Evolutionary conservation across 208 protist species (phyloP).

Genomic region (Leishmania martiniquensis): DNA sequence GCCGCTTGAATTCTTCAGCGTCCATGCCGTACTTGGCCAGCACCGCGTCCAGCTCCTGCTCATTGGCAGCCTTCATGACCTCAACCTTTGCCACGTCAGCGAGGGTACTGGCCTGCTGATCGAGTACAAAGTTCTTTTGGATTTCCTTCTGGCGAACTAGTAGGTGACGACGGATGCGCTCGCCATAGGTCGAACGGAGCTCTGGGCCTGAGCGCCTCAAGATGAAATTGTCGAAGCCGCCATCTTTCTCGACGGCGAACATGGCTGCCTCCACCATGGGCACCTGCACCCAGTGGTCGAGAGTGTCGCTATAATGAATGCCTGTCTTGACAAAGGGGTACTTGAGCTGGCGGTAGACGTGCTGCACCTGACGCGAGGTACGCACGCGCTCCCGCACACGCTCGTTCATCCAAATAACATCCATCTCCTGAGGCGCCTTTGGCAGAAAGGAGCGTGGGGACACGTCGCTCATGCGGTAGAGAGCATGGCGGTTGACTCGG

Average conservation of each 20-base stretch:
- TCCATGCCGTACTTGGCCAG: slow-evolving; percentile 86
- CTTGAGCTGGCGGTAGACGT: slow-evolving; percentile 91
- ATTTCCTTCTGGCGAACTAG: slow-evolving; percentile 91
- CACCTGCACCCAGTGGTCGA: slow-evolving; percentile 93
- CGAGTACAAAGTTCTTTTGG: slow-evolving; percentile 91
- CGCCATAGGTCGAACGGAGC: slow-evolving; percentile 89
- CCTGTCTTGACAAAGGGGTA: slow-evolving; percentile 91
- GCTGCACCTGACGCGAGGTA: slow-evolving; percentile 87
- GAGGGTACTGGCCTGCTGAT: slow-evolving; percentile 75
- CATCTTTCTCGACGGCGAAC: slow-evolving; percentile 88
- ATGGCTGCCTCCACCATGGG: slow-evolving; percentile 92
- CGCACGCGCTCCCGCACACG: slow-evolving; percentile 87
- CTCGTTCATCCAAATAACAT: slow-evolving; percentile 93
- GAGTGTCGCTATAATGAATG: slow-evolving; percentile 86
- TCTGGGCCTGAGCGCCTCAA: slow-evolving; percentile 76
- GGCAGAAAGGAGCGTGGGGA: slow-evolving; percentile 74
- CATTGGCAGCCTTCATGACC: slow-evolving; percentile 39
- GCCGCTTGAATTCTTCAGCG: slow-evolving; percentile 60
- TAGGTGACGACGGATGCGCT: slow-evolving; percentile 87
- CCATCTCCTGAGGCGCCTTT: slow-evolving; percentile 85
- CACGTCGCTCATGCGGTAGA: slow-evolving; percentile 90
- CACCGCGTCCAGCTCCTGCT: slow-evolving; percentile 55
- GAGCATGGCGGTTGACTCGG: slow-evolving; percentile 77
- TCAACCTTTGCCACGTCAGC: slow-evolving; percentile 59
- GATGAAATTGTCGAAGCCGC: slow-evolving; percentile 93